Base-by-base conservation (phyloP, 805 yeast species). In the Metahyphopichia silvanorum region DNA sequence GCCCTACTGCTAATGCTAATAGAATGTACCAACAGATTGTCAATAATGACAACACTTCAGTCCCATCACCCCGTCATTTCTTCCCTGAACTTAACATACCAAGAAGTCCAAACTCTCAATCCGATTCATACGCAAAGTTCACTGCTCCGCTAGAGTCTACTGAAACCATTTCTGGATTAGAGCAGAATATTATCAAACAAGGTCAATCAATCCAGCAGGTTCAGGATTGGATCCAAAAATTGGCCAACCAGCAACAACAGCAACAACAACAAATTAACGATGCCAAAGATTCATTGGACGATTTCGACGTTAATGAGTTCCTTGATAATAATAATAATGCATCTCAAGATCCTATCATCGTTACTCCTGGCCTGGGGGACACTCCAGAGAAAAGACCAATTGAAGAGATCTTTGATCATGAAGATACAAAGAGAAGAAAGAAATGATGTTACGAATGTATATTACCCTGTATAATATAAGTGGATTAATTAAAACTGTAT, bases 181-280 rank as follows among this genome's bases (percentile, higher is more conserved):
- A 75, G 40, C 65, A 64, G 28, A 75, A 64, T 35, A 53, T 74
- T 8, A 53, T 54, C 30, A 68, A 63, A 43, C 77, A 75, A 41
- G 77, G 77, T 9, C 70, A 66, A 39, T 67, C 77, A 3, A 62
- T 76, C 33, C 74, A 64, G 48, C 79, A 74, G 46, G 76, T 73
- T 2, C 76, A 73, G 47, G 79, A 76, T 38, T 74, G 79, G 79
- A 64, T 74, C 29, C 71, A 62, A 33, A 65, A 53, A 37, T 41
- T 67, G 23, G 52, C 53, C 3, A 37, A 39, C 14, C 57, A 49
- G 29, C 55, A 49, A 17, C 54, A 48, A 27, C 39, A 40, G 4
- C 42, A 37, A n/a, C 47, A 48, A 25, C 35, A 39, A 28, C 46
- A 38, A 29, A 18, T 42, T 21, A 39, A 29, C 15, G 37, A 27